These are phyloP conservation scores for Solanum chiquidenum DNA, from an alignment of 257 asterid species.

Conservation along the genomic window DNA sequence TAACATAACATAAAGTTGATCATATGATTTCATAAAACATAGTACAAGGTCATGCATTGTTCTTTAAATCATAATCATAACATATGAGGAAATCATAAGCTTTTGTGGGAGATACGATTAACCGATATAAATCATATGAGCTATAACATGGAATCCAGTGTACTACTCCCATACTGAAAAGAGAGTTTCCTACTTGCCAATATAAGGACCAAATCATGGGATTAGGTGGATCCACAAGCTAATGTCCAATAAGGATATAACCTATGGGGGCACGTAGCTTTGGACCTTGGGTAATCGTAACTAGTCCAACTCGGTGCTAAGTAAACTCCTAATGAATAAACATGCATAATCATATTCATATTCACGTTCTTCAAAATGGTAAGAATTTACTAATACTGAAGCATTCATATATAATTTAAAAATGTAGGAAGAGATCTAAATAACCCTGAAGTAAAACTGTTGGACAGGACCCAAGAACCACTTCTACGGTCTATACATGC, in stretches of 20 bases:
- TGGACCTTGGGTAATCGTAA: background rate
- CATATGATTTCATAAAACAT: background rate
- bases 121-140: background rate
- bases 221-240: background rate
- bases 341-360: background rate
- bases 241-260: background rate
- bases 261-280: background rate
- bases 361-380: background rate
- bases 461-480: too few relatives aligned
- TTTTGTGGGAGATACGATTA: background rate
- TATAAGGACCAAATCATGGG: background rate
- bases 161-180: background rate
- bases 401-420: background rate
- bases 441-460: too few relatives aligned
- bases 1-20: background rate
- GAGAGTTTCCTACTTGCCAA: background rate
- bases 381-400: too few relatives aligned
- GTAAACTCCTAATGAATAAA: background rate
- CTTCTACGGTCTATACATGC: too few relatives aligned
- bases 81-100: background rate
- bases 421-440: too few relatives aligned
- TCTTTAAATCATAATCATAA: background rate
- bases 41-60: background rate
- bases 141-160: too few relatives aligned
- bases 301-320: background rate